Base-by-base conservation (phyloP, 2,329 filamentous ascomycete genomes). In the Beauveria sp. region DNA sequence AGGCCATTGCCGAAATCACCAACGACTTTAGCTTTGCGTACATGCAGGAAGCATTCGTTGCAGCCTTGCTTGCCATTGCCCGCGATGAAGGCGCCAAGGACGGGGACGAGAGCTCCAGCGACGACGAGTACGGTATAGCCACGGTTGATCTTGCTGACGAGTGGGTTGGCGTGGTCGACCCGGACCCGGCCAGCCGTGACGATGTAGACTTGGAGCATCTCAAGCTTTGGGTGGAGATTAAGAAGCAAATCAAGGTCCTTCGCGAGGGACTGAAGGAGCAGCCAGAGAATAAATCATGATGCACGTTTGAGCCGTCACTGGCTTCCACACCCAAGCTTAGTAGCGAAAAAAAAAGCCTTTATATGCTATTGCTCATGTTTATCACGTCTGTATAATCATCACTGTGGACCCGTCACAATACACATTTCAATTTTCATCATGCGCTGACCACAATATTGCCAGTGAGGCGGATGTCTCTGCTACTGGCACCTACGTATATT, bases 31-130 rank as follows among this genome's bases (percentile, higher is more conserved):
- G 83, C 65, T 89, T 89, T 68, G 86, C 86, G 0, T 89, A 88
- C 67, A 80, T 89, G 71, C 85, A 89, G 68, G 86, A 89, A 70
- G 85, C 84, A 0, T 89, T 89, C 68, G 83, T 89, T 0, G 84
- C 84, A 1, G 79, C 82, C 2, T 68, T 89, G 59, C 73, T 89
- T 28, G 79, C 81, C 3, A 82, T 89, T 61, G 86, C 84, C 0
- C 73, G 73, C 54, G 63, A 46, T 20, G 60, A 61, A 61, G 63
- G 62, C 43, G 58, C 50, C 56, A 26, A 59, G 3, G 55, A 37
- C 9, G 20, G 16, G 16, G 65, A 59, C 37, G 71, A 75, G 5
- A 72, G 73, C 26, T 12, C 50, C 58, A 46, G 24, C 8, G 65
- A 59, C 28, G 71, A 75, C 7, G 73, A 73, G 24, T 47, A 30